Evolutionary conservation across 805 yeast genomes (phyloP).

Genomic region (Starmera amethionina): DNA sequence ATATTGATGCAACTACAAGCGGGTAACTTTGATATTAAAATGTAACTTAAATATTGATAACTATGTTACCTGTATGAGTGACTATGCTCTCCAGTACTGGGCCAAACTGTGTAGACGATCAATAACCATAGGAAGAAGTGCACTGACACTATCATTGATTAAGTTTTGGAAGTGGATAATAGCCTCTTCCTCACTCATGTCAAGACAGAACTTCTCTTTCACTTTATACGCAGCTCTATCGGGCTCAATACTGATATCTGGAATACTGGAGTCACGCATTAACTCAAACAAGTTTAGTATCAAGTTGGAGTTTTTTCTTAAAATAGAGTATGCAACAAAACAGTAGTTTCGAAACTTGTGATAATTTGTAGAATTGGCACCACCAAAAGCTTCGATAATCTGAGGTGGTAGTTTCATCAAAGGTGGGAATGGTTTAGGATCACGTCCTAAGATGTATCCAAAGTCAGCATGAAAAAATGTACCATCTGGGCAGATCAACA

Average conservation of each 20-base stretch:
- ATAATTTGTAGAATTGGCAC: constrained; percentile 76
- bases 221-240: constrained; percentile 83
- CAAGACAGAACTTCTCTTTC: constrained; percentile 87
- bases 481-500: constrained; percentile 72
- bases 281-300: constrained; percentile 85
- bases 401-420: constrained; percentile 96
- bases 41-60: no score
- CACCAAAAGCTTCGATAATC: constrained; percentile 97
- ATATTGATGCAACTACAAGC: no score
- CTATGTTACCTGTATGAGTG: no score
- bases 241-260: constrained; percentile 79
- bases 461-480: constrained; percentile 97
- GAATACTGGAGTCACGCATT: constrained; percentile 90
- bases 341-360: constrained; percentile 85
- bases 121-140: constrained; percentile 88
- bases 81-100: constrained; percentile 92
- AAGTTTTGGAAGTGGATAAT: constrained; percentile 88
- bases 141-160: constrained; percentile 90
- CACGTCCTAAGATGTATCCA: constrained; percentile 93
- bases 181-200: constrained; percentile 93
- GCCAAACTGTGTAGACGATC: constrained; percentile 93
- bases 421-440: constrained; percentile 98
- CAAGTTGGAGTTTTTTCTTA: constrained; percentile 82
- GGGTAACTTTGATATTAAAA: no score
- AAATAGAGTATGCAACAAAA: constrained; percentile 84